Conservation (phyloP, 495 filamentous ascomycete genomes). For the Cercophora samala region DNA sequence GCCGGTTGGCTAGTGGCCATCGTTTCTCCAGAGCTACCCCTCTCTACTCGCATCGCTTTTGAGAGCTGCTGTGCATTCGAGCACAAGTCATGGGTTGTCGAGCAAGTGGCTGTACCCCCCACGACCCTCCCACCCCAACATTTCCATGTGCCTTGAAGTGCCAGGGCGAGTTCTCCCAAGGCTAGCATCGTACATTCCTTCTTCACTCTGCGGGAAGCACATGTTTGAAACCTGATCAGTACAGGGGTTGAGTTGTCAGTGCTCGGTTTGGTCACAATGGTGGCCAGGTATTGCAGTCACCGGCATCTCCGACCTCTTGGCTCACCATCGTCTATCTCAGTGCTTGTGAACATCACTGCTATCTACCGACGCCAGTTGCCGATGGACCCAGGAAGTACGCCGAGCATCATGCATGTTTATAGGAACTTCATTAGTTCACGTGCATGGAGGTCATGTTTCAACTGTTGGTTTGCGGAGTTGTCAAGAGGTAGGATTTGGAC, state of each 20-base stretch:
- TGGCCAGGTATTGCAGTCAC: background rate
- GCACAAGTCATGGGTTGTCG: background rate
- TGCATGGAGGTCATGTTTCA: background rate
- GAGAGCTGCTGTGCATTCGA: background rate
- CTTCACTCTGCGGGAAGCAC: background rate
- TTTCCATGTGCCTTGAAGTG: background rate
- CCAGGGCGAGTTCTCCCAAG: background rate
- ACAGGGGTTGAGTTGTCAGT: background rate
- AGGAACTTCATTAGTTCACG: background rate
- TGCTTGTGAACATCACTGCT: background rate
- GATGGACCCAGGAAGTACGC: background rate
- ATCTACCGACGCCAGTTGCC: background rate
- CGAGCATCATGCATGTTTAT: background rate
- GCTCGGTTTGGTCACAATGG: background rate
- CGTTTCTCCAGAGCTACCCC: no score
- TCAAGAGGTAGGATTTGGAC: background rate
- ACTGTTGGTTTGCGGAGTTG: background rate
- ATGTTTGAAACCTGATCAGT: constrained; percentile 4
- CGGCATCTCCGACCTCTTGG: background rate
- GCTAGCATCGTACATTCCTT: background rate
- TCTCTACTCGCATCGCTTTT: no score
- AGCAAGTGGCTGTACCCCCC: background rate
- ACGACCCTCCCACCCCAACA: background rate
- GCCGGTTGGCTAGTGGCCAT: no score
- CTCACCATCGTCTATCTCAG: background rate